These are phyloP conservation scores for Sporothrix protearum DNA, from an alignment of 2,329 filamentous ascomycete species.

Conservation along the genomic window DNA sequence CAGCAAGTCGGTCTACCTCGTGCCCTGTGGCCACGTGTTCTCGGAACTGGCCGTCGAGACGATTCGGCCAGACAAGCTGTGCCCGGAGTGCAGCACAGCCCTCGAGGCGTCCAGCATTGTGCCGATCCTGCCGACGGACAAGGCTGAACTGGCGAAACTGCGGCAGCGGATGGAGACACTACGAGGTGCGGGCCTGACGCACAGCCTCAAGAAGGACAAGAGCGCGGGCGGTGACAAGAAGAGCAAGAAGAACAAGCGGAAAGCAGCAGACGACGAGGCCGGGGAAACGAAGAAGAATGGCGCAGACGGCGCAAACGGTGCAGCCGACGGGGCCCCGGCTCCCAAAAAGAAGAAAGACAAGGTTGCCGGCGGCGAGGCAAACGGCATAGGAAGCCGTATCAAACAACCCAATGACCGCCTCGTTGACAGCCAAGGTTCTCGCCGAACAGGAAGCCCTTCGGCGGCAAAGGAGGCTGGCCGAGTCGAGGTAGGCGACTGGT, in stretches of 20 bases:
- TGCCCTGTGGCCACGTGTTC: conserved; percentile 95
- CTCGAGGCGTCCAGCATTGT: conserved; percentile 76
- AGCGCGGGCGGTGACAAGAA: conserved; percentile 62
- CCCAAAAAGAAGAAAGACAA: conserved; percentile 18
- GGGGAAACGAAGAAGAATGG: conserved; percentile 33
- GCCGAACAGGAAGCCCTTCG: conserved; percentile 81
- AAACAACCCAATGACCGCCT: conserved; percentile 88
- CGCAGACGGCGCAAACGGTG: conserved; percentile 2
- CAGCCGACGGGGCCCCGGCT: conserved; percentile 30
- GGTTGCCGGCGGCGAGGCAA: conserved; percentile 24
- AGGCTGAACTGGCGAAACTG: conserved; percentile 67
- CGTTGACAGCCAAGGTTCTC: conserved; percentile 78
- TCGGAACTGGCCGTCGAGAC: conserved; percentile 80
- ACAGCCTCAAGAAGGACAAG: conserved; percentile 78
- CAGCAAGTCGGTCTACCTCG: conserved; percentile 79
- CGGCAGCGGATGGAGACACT: conserved; percentile 65
- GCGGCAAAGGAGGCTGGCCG: conserved; percentile 69
- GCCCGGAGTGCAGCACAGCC: conserved; percentile 69
- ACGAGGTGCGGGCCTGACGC: conserved; percentile 68
- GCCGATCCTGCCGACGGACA: conserved; percentile 69
- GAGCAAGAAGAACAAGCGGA: conserved; percentile 58
- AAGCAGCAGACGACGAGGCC: conserved; percentile 32
- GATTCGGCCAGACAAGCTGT: conserved; percentile 57
- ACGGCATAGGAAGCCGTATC: conserved; percentile 52
- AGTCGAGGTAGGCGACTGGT: conserved; percentile 32